Conservation (phyloP, 2,329 filamentous ascomycete species). For the Phialocephala sp. region DNA sequence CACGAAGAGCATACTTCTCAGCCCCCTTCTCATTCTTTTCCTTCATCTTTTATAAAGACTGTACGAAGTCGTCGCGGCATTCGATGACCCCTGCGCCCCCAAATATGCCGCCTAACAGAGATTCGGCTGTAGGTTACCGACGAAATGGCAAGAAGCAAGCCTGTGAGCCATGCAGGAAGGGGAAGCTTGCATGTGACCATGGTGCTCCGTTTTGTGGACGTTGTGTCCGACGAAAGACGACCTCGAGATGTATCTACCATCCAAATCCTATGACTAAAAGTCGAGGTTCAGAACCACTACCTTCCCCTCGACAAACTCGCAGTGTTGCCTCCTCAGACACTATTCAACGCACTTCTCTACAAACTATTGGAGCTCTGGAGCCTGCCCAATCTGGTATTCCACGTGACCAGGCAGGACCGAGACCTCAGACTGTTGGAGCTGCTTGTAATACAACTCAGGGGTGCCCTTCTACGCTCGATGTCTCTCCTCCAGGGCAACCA, state of each 20-base stretch:
- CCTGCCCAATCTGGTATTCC: not conserved
- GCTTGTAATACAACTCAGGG: not conserved
- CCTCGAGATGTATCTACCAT: constrained; percentile 38
- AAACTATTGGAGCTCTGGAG: not conserved
- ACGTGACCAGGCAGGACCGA: not conserved
- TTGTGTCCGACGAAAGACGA: constrained; percentile 37
- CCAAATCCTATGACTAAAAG: constrained; percentile 38
- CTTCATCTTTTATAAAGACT: not conserved
- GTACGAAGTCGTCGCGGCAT: not conserved
- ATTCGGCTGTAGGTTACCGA: constrained; percentile 31
- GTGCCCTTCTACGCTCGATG: not conserved
- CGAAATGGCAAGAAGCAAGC: constrained; percentile 42
- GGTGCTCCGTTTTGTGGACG: constrained; percentile 37
- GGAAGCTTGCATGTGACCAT: constrained; percentile 42
- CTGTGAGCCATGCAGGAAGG: constrained; percentile 42
- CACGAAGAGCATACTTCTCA: not conserved
- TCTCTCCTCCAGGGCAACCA: not conserved
- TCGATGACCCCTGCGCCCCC: not conserved
- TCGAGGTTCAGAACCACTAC: constrained; percentile 11
- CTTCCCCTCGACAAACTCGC: constrained; percentile 8
- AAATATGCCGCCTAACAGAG: constrained; percentile 5
- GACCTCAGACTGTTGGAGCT: not conserved
- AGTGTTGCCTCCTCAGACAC: constrained; percentile 7
- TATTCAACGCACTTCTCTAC: not conserved
- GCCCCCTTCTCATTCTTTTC: not conserved